Evolutionary conservation across 345 rosid species (phyloP), one percentile per base, ranked within the genome.

Genomic region (Corchorus capsularis): DNA sequence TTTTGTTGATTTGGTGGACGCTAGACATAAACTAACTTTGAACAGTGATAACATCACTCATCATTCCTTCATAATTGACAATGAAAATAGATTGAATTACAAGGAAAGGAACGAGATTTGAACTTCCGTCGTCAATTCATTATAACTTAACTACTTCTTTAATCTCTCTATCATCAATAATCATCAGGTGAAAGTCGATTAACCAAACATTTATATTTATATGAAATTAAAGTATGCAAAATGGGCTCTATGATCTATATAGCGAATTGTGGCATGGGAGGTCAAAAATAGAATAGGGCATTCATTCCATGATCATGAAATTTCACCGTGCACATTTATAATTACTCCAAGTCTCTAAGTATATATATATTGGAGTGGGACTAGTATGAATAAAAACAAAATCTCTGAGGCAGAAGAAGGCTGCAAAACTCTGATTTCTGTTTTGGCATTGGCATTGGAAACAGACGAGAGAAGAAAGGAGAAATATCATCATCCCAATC

Each of bases 401-500:
- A n/a, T 54, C 3, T 54, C 43, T 39, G 43, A 39, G 4, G 4
- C 9, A n/a, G 17, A 8, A 17, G 8, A 54, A 54, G 1, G 60
- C 4, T 55, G 60, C 60, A n/a, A 39, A 39, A n/a, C 12, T 55
- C 34, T 57, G 62, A 27, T 12, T 6, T 32, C 17, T 34, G 5
- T 6, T 39, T 39, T 39, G 4, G 43, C 0, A 0, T 45, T 4
- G 39, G 65, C 65, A 13, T 5, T 5, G 65, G 41, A 61, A 61
- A 61, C 65, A 6, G 65, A 61, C n/a, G 65, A 61, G n/a, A 61
- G 65, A 61, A 34, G n/a, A 27, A 13, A 60, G n/a, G 17, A 45
- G 32, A 15, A 60, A 60, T 12, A 27, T 12, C 41, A 13, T 32
- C 1, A 27, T 32, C n/a, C 37, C 16, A 4, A 39, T 3, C 14